Base-by-base conservation (phyloP, 352 stramenopile species). In the Lagenidium giganteum region DNA sequence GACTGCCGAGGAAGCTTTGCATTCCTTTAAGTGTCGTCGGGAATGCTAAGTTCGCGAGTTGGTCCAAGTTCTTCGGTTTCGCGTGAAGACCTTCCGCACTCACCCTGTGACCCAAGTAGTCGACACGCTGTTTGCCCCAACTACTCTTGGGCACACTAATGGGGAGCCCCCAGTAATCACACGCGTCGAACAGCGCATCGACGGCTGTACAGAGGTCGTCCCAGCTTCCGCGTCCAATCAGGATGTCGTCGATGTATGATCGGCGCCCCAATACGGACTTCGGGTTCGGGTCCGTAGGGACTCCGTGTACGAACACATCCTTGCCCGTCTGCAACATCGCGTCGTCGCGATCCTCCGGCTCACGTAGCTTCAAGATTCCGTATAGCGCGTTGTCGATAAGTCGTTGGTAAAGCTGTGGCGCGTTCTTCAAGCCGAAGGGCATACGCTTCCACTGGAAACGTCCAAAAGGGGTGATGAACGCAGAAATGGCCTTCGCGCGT, bases 161-260 rank as follows among this genome's bases (percentile, higher is more conserved):
- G 8, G 52, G 51, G 8, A 61, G 20, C 8, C 36, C 36, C 51
- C 44, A 60, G 11, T 46, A 8, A 7, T 41, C 36, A 13, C 42
- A 57, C n/a, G 42, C 37, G 3, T 32, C 30, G 29, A 60, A 37
- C 11, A 51, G 24, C 9, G 38, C 20, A 2, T 61, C 38, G 1
- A 54, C n/a, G 16, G 20, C 22, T 1, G 47, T 33, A 13, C 52
- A 61, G 44, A 61, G 45, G 24, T 49, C 32, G 0, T n/a, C 6
- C 39, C 44, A 54, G 7, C 27, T 51, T 0, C 0, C 2, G 8
- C 35, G 38, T 3, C 32, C 43, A 21, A 61, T 53, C 2, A 54
- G 33, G n/a, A 61, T 54, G 29, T 61, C 52, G 28, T 61, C 52
- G 11, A 61, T 61, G 17, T 61, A 61, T 20, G 53, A 61, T 20